Base-by-base conservation (phyloP, 1,139 yeast species). In the Candida glucosophila region DNA sequence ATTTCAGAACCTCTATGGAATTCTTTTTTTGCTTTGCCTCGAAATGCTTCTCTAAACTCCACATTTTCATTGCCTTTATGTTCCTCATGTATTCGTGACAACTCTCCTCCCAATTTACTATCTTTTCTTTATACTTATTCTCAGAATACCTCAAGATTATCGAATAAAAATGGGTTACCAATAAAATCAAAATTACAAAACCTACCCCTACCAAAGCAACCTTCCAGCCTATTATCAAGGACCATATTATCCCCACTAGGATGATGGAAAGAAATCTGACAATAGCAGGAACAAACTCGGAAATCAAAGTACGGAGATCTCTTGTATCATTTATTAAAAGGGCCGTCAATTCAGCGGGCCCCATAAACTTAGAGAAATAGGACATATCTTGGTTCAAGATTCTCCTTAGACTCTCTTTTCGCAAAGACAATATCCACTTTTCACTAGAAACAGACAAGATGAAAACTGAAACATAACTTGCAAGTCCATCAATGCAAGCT, bases 171-270 rank as follows among this genome's bases (percentile, higher is more conserved):
- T 57, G 49, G 4, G 85, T 69, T 5, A 73, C 50, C 0, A 70
- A 12, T 3, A 67, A 49, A 29, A 79, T 73, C 14, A 73, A 37
- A 0, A 95, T 92, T 6, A 81, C 66, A 46, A 86, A 62, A 0
- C 94, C 65, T 6, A 86, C 41, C 2, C 94, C 92, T 1, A 83
- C 90, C 10, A 88, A 52, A 1, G 95, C 72, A 25, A 90, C 56
- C 40, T 77, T 80, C 97, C 97, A 90, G 0, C 95, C 95, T n/a
- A 67, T 46, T 0, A 64, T 62, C 5, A 85, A 38, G 0, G 95
- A 76, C 96, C 97, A 88, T 5, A 72, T 55, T 4, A 76, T 39
- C 3, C 95, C 93, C 13, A 75, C 52, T 0, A 59, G 21, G 0
- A 78, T 57, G 29, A 86, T 62, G 0, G 73, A 55, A 1, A 68